Conservation (phyloP, 768 basidiomycete genomes). For the Kwoniella dejecticola region DNA sequence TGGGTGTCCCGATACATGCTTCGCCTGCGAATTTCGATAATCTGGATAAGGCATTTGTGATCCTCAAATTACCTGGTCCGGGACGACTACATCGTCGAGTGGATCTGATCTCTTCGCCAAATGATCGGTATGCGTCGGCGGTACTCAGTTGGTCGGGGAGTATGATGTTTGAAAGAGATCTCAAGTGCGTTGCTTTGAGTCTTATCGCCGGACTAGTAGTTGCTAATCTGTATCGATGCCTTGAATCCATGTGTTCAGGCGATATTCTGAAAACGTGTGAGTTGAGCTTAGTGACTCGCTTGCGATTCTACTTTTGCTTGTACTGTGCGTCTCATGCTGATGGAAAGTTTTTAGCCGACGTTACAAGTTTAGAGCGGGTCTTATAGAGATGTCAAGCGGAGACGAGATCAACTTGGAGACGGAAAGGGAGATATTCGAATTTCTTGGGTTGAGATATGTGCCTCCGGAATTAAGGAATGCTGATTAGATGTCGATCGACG, state of each 20-base stretch:
- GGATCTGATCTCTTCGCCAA: conserved; percentile 78
- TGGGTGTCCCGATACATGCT: conserved; percentile 25
- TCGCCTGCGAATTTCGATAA: conserved; percentile 67
- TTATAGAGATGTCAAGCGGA: conserved; percentile 39
- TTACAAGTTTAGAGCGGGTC: conserved; percentile 44
- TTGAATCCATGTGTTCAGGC: too few species aligned
- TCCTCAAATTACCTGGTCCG: conserved; percentile 67
- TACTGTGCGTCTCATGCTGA: too few species aligned
- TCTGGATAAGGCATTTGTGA: conserved; percentile 79
- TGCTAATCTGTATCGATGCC: too few species aligned
- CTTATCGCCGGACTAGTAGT: too few species aligned
- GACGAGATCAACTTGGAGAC: conserved; percentile 48
- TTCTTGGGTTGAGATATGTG: conserved; percentile 47
- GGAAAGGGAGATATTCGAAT: conserved; percentile 52
- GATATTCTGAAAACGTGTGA: conserved; percentile 43
- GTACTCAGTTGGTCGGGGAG: conserved; percentile 92
- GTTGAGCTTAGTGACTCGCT: too few species aligned
- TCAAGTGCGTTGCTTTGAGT: conserved; percentile 55
- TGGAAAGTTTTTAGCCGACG: too few species aligned
- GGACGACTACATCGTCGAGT: conserved; percentile 67
- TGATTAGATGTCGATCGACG: conserved; percentile 21
- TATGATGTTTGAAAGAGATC: conserved; percentile 83
- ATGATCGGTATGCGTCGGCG: conserved; percentile 80
- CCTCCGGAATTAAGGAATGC: conserved; percentile 52
- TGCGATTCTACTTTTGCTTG: too few species aligned